Base-by-base conservation (phyloP, 2,329 filamentous ascomycete genomes). In the Colletotrichum melonis region DNA sequence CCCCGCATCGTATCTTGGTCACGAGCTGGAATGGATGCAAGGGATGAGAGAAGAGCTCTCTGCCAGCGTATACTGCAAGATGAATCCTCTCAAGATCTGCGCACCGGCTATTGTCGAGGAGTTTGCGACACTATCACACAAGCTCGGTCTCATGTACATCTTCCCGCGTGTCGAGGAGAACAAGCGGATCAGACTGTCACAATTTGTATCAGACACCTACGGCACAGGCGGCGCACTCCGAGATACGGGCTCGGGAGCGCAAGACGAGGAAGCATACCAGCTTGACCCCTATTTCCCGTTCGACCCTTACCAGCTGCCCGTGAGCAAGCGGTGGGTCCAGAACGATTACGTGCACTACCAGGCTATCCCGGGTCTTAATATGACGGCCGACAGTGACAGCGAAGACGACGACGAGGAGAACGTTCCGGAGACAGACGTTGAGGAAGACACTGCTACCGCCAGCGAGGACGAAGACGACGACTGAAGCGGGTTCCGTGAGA, bases 251-350 rank as follows among this genome's bases (percentile, higher is more conserved):
- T 82, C 84, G 63, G 84, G 88, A 63, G 81, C 84, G 16, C 89
- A 92, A 67, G 93, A 94, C 72, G 94, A 98, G 76, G 91, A 92
- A 75, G 93, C 91, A 78, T 92, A 96, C 78, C 93, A 98, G 82
- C 88, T 99, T 1, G 95, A 98, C 77, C 94, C 95, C 0, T 98
- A 97, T 81, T 99, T 98, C 79, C 97, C 97, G 0, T 99, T 99
- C 79, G 97, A 99, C 80, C 97, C 97, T 2, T 99, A 98, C 82
- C 93, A 96, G 78, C 86, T 99, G 63, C 95, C 95, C 0, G 87
- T 91, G 76, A 98, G 95, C 81, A 95, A 94, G 82, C 89, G 91
- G 72, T 98, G 97, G 97, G 85, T 99, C 14, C 93, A 95, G 75
- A 88, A 90, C 24, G 93, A 97, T 79, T 98, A 98, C 79, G 88